These are phyloP conservation scores for Beta macrorhiza DNA, from an alignment of 179 eudicot genomes.

Conservation along the genomic window DNA sequence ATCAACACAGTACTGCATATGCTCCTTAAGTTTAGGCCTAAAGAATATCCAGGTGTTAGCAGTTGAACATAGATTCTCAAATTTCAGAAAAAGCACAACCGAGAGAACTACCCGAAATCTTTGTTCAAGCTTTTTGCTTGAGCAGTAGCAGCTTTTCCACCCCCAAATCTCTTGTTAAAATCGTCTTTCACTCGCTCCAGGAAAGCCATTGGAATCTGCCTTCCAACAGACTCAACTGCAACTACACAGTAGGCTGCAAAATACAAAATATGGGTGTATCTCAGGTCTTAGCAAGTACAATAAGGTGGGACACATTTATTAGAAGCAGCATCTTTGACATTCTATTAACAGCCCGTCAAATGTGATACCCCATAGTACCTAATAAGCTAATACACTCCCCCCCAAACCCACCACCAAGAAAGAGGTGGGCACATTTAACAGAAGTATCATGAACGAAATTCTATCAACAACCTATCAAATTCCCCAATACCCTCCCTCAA, in stretches of 20 bases:
- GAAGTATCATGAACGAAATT: no score
- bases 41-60: neutral
- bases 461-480: no score
- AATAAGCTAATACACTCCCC: neutral
- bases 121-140: slow-evolving; percentile 39
- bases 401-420: neutral
- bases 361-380: neutral
- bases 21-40: slow-evolving; percentile 19
- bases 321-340: neutral
- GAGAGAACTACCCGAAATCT: slow-evolving; percentile 32
- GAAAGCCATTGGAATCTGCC: slow-evolving; percentile 41
- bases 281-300: slow-evolving; percentile 1
- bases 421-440: no score
- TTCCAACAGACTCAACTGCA: slow-evolving; percentile 40
- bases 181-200: slow-evolving; percentile 41
- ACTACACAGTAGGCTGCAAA: slow-evolving; percentile 42
- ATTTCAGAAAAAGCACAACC: neutral
- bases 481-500: no score
- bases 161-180: slow-evolving; percentile 40
- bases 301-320: neutral
- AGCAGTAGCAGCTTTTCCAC: slow-evolving; percentile 38
- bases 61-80: neutral
- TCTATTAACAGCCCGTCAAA: neutral
- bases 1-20: slow-evolving; percentile 21
- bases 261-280: slow-evolving; percentile 8